Evolutionary conservation across 768 basidiomycete species (phyloP), one percentile per base, ranked within the genome.

Genomic region (Xanthoconium stramineum): DNA sequence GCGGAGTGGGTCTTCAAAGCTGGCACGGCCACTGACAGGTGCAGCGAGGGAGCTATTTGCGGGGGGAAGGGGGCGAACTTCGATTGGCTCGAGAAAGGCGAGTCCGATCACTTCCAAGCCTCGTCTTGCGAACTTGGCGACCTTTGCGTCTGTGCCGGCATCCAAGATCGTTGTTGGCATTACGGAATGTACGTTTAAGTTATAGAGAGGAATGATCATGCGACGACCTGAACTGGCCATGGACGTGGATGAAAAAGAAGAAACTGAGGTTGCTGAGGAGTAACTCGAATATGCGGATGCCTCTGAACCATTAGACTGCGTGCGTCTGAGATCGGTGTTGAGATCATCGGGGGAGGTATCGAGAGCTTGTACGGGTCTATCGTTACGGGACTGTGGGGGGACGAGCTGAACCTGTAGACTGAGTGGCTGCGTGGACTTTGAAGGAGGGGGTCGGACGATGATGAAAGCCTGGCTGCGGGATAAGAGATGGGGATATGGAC

Each of bases 401-500:
- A 96, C 88, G 40, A 97, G 85, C 70, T 97, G 94, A 12, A 97
- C 86, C 64, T 97, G 94, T 1, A 96, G 78, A 68, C 95, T 94
- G 43, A 95, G 77, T 1, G 93, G 89, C 61, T 95, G 91, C 59
- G 89, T 89, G n/a, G 83, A 78, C 63, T 86, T 84, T 7, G 89
- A 83, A 1, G 92, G 91, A 3, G 93, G 93, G 6, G 94, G 94
- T 48, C 91, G 84, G 53, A 96, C 94, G 66, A 96, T 85, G 55
- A 95, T 90, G 74, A 94, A 93, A 0, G 89, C 91, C 93, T 95
- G 67, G 5, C 28, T 47, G 50, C 32, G 12, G 13, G 32, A 52
- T 65, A 44, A 62, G 56, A 51, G 54, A 1, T 40, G 50, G 33
- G 49, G 40, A 43, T 52, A 50, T 14, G 35, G 47, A 46, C 30